These are phyloP conservation scores for Rhodosporidiobolus sp. DNA, from an alignment of 768 basidiomycete species.

Conservation along the genomic window DNA sequence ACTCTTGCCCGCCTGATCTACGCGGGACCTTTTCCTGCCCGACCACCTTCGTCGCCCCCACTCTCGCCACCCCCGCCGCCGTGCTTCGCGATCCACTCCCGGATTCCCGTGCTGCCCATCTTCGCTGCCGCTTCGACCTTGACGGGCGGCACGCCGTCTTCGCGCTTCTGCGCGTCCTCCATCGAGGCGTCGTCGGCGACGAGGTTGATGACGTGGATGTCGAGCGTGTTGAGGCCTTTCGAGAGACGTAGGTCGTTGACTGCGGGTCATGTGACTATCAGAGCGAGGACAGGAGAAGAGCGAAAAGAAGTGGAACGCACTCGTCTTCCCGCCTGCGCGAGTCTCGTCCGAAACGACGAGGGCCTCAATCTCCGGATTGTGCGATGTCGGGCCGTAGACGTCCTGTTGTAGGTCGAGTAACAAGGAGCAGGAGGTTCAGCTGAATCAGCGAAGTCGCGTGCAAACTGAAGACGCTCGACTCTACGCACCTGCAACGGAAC, in stretches of 20 bases:
- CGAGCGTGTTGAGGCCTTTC: slow-evolving; percentile 60
- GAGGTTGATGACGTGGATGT: slow-evolving; percentile 79
- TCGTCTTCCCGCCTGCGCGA: slow-evolving; percentile 64
- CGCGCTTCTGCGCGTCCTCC: slow-evolving; percentile 50
- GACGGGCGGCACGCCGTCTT: slow-evolving; percentile 44
- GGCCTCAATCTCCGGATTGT: slow-evolving; percentile 83
- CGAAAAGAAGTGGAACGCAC: slow-evolving; percentile 54
- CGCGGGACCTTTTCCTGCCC: too few relatives aligned
- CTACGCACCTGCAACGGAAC: slow-evolving; percentile 61
- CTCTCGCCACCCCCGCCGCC: background rate
- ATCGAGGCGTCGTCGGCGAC: slow-evolving; percentile 63
- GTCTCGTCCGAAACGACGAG: slow-evolving; percentile 91
- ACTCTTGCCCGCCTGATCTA: too few relatives aligned
- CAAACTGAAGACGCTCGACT: too few relatives aligned
- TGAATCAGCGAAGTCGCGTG: background rate
- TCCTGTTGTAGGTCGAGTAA: slow-evolving; percentile 51
- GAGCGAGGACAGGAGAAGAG: background rate
- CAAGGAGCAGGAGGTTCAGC: background rate
- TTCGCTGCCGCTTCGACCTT: slow-evolving; percentile 76
- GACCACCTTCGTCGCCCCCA: background rate
- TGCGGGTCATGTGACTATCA: slow-evolving; percentile 45
- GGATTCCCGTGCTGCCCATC: slow-evolving; percentile 90
- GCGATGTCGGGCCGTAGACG: slow-evolving; percentile 85
- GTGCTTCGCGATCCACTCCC: slow-evolving; percentile 68
- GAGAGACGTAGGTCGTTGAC: slow-evolving; percentile 64